Evolutionary conservation across 176 grass and related monocot genomes (phyloP).

Genomic region (Aegilops tauschii): DNA sequence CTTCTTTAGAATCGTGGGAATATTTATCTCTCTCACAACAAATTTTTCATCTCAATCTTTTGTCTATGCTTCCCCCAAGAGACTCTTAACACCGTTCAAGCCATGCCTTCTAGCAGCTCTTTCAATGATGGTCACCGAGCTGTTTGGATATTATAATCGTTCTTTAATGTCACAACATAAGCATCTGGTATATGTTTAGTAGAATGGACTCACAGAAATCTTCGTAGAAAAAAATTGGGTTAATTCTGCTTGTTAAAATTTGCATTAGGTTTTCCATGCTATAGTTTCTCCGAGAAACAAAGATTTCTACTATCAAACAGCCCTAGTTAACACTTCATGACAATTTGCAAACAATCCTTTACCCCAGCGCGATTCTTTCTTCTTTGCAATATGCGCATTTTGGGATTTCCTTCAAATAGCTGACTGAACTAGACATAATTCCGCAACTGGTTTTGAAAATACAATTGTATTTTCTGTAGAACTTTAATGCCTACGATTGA

Average conservation of each 20-base stretch:
- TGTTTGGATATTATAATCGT: neutral
- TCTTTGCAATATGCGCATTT: neutral
- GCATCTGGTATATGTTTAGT: neutral
- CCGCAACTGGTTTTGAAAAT: neutral
- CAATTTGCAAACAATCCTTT: neutral
- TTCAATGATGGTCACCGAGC: neutral
- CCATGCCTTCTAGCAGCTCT: neutral
- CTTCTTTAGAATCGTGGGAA: neutral
- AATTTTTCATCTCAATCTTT: neutral
- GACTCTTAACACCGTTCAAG: neutral
- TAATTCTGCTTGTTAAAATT: neutral
- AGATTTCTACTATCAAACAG: neutral
- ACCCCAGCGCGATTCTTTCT: neutral
- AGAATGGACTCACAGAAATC: neutral
- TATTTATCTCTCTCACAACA: neutral
- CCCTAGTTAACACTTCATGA: neutral
- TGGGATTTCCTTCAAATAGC: neutral
- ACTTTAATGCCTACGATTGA: neutral
- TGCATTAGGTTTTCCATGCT: neutral
- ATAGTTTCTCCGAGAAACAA: neutral
- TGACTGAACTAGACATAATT: neutral
- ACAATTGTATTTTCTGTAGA: neutral
- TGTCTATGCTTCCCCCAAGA: neutral
- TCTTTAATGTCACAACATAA: neutral
- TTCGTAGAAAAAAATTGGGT: neutral